A percentile compares a stretch with the other conserved stretches of the same genome.
Conservation (phyloP, 768 basidiomycete genomes). For the Pulveroboletus sp. region DNA sequence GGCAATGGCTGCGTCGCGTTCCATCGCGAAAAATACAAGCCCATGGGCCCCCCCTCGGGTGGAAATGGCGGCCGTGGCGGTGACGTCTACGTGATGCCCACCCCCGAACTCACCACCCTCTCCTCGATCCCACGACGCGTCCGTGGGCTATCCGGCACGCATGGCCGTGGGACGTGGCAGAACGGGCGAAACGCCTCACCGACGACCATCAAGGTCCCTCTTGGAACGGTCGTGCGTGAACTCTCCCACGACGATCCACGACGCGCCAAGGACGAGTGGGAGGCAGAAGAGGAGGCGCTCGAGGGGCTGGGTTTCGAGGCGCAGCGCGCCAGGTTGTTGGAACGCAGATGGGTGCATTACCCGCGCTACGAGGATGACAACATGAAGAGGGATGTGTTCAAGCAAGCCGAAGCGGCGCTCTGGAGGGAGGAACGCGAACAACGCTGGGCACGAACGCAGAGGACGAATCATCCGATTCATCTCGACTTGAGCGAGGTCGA, state of each 20-base stretch:
- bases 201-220: slow-evolving; percentile 72
- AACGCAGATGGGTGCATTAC: slow-evolving; percentile 76
- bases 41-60: slow-evolving; percentile 86
- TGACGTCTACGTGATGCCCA: slow-evolving; percentile 79
- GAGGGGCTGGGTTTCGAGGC: slow-evolving; percentile 42
- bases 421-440: slow-evolving; percentile 60
- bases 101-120: slow-evolving; percentile 72
- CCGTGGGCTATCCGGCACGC: slow-evolving; percentile 57
- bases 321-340: slow-evolving; percentile 55
- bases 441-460: slow-evolving; percentile 42
- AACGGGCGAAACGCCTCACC: slow-evolving; percentile 76
- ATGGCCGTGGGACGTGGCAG: slow-evolving; percentile 84
- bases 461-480: slow-evolving; percentile 40
- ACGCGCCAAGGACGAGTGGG: slow-evolving; percentile 64
- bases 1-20: slow-evolving; percentile 93
- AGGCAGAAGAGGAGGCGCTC: slow-evolving; percentile 60
- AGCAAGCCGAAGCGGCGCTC: slow-evolving; percentile 60
- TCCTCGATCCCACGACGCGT: slow-evolving; percentile 65
- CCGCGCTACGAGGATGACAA: slow-evolving; percentile 63
- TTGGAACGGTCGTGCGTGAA: slow-evolving; percentile 86
- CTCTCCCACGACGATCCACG: slow-evolving; percentile 62
- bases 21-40: slow-evolving; percentile 81
- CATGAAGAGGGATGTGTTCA: slow-evolving; percentile 57
- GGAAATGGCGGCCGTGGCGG: slow-evolving; percentile 90
- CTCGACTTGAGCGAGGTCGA: slow-evolving; percentile 60